Evolutionary conservation across 1,139 yeast species (phyloP), one percentile per base, ranked within the genome.

Genomic region (Suhomyces coccinellae): DNA sequence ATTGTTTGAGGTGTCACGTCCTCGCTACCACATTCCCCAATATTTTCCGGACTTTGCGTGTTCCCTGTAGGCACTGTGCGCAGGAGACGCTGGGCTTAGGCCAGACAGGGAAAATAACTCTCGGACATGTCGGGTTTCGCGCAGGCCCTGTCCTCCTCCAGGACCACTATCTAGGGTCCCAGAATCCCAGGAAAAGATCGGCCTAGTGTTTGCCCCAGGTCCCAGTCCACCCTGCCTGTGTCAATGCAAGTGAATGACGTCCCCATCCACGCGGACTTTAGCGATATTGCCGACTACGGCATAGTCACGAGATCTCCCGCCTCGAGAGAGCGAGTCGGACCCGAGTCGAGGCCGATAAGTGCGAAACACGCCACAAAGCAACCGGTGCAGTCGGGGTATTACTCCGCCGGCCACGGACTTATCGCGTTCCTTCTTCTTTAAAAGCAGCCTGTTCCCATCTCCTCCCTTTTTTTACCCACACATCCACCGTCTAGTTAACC

Each of bases 21-120:
- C 36, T 33, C 36, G 36, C 36, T 33, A 33, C 36, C 15, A 34
- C 36, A 34, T 34, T 34, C 36, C 29, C 29, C 29, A 24, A 34
- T 34, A 34, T 34, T 34, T 22, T 34, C 29, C 16, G 20, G 20
- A 22, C n/a, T 10, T n/a, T 26, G 29, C 29, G 29, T 26, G n/a
- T 26, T 26, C 29, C n/a, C 29, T 12, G 28, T 11, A 10, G 29
- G n/a, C 29, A 17, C 24, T 4, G 8, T 20, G 24, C 24, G 24
- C 24, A 20, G 24, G 24, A 20, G 24, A 20, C 24, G 24, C 24
- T 20, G 24, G 24, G 24, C 24, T 20, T 20, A 20, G 24, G 7
- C 24, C 8, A 6, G 24, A 2, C 2, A 9, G 24, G 24, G 24
- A 20, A 20, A 20, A 20, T 20, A 20, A 7, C 24, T 20, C 24